These are phyloP conservation scores for Polytrichum commune DNA, from an alignment of 225 moss, liverwort and hornwort species.

Conservation along the genomic window DNA sequence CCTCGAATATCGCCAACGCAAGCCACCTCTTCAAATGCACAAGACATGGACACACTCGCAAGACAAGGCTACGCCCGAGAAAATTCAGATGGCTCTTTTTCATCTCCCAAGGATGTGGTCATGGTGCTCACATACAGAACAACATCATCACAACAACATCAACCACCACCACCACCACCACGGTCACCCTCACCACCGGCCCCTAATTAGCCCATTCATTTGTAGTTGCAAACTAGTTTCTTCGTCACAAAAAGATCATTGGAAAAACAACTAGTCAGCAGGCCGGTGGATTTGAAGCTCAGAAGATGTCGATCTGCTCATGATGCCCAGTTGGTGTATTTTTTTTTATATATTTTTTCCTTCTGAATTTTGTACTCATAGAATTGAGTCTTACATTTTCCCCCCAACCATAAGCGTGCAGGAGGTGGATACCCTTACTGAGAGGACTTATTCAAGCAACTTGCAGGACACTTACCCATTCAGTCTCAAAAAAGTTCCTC, in stretches of 20 bases:
- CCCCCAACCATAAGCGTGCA: slow-evolving; percentile 3
- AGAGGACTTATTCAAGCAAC: neutral
- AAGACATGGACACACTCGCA: slow-evolving; percentile 1
- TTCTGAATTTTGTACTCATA: slow-evolving; percentile 9
- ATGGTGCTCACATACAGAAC: slow-evolving; percentile 11
- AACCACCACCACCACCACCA: neutral
- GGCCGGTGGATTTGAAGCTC: neutral
- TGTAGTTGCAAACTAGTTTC: neutral
- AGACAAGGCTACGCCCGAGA: slow-evolving; percentile 2
- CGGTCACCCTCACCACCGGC: neutral
- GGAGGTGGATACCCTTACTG: slow-evolving; percentile 3
- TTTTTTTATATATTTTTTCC: neutral
- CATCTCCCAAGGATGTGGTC: slow-evolving; percentile 13
- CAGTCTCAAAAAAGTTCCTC: neutral
- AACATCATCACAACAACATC: neutral
- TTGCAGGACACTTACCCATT: neutral
- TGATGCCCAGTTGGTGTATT: no score
- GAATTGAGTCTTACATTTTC: neutral
- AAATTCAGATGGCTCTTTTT: slow-evolving; percentile 4
- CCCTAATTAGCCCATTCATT: neutral
- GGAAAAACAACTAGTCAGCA: neutral
- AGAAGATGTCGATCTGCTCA: no score
- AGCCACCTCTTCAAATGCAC: neutral
- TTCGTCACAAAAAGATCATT: neutral
- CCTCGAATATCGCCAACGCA: slow-evolving; percentile 2